Evolutionary conservation across 2,329 filamentous ascomycete genomes (phyloP), one percentile per base, ranked within the genome.

Genomic region (Neurospora crassa): DNA sequence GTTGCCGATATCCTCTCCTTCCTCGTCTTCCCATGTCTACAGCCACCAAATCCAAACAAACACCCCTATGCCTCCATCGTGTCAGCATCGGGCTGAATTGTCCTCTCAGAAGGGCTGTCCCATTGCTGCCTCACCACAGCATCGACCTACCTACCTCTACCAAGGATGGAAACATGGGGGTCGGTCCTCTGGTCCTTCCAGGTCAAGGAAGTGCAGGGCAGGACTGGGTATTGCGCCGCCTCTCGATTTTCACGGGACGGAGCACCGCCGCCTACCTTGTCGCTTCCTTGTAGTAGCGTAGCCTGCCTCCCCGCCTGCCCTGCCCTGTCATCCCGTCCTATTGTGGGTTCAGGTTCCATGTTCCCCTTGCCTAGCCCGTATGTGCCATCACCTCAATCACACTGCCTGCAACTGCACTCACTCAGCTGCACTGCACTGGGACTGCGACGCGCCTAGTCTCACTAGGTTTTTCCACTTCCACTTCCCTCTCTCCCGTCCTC

Each of bases 241-340:
- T 74, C 73, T 71, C 72, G 68, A 69, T 75, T 75, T 75, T 73
- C 70, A 72, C 73, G 74, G 72, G 72, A 72, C 73, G 71, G 70
- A 67, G 47, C 41, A 43, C 69, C 68, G 59, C 67, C 45, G 67
- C 70, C 70, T 63, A 63, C 53, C 53, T 40, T 40, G 37, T 40
- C 37, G 8, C 37, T 40, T 7, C 34, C 34, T n/a, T n/a, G n/a
- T 37, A 37, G 53, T 63, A 24, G 3, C 53, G 29, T 63, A 37
- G 53, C 53, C 53, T 63, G 53, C 6, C 16, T 63, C 53, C 53
- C 34, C 34, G 34, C 34, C 34, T 37, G 34, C 34, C 34, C 34
- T 63, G 53, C 53, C 53, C 53, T 59, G 53, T 63, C 53, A 63
- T 63, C 53, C 69, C 41, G 67, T 70, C 70, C 71, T 63, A 73